Base-by-base conservation (phyloP, 345 rosid genomes). In the Luvunga scandens region DNA sequence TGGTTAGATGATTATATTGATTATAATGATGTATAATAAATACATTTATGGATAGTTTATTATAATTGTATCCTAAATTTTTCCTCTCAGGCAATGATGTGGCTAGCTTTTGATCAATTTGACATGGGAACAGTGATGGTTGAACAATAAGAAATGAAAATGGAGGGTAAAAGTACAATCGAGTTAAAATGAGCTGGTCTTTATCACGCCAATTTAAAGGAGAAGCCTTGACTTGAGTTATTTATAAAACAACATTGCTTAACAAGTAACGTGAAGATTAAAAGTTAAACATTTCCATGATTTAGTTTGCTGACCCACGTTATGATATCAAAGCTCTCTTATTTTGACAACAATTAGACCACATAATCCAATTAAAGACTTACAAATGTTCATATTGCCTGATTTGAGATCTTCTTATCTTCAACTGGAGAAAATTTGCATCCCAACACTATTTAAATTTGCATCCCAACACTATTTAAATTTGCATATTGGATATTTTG, bases 321-420 rank as follows among this genome's bases (percentile, higher is more conserved):
- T 48, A 83, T 80, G 69, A 82, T 83, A 73, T 72, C 65, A 48
- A 42, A 60, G 77, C 88, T 69, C 81, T 61, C 71, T 71, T 63
- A 38, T 62, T 48, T 72, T 69, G 65, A 78, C 69, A 71, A 16
- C 5, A 12, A 27, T 48, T 53, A 61, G 83, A 55, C 61, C 60
- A 61, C 42, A 34, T 9, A 30, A 45, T 64, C 56, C 62, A 21
- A 27, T 9, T 39, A 14, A 76, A 31, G 70, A 38, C 24, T 21
- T 8, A 5, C 33, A 30, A 24, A 30, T 21, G 39, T 65, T 70
- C 42, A 64, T 14, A 16, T 8, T 22, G n/a, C 61, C 61, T 8
- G 18, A 31, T 31, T 64, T 64, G 1, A 30, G 18, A n/a, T n/a
- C n/a, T 27, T 64, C 21, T 30, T 16, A 64, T 16, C n/a, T 64